Conservation (phyloP, 1,284 basidiomycete species). For the Heterobasidion annosum region DNA sequence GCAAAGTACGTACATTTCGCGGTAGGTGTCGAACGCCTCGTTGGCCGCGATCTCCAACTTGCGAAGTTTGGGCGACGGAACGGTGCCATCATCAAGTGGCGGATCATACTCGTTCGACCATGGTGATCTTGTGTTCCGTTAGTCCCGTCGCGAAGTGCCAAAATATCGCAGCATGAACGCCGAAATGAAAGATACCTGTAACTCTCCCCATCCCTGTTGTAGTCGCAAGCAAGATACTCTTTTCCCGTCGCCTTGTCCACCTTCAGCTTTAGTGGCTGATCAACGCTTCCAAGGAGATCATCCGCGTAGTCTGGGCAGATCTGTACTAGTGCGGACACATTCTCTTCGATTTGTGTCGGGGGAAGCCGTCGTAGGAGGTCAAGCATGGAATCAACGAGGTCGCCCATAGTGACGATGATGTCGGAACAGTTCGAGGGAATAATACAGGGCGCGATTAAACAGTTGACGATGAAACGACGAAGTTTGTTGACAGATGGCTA, state of each 20-base stretch:
- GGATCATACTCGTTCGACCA: constrained; percentile 97
- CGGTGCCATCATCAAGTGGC: constrained; percentile 78
- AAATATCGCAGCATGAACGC: not conserved
- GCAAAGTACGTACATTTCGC: constrained; percentile 67
- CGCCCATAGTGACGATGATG: constrained; percentile 37
- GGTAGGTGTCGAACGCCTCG: constrained; percentile 95
- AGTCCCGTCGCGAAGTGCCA: not conserved
- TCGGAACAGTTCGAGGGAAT: too few relatives aligned
- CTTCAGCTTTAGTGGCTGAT: constrained; percentile 85
- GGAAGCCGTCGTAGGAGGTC: constrained; percentile 95
- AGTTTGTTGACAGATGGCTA: too few relatives aligned
- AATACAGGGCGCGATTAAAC: not conserved
- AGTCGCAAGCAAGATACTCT: constrained; percentile 95
- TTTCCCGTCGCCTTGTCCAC: constrained; percentile 74
- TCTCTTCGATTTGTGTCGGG: constrained; percentile 85
- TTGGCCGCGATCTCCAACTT: constrained; percentile 92
- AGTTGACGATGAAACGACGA: too few relatives aligned
- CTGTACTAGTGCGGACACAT: constrained; percentile 74
- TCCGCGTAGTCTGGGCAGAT: constrained; percentile 95
- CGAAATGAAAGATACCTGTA: constrained; percentile 55
- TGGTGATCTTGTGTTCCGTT: constrained; percentile 67
- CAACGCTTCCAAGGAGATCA: constrained; percentile 90
- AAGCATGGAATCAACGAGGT: constrained; percentile 82
- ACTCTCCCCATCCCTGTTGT: constrained; percentile 94
- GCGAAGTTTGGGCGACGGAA: constrained; percentile 77